These are phyloP conservation scores for Crithidia expoeki DNA, from an alignment of 208 protist species.

Conservation along the genomic window DNA sequence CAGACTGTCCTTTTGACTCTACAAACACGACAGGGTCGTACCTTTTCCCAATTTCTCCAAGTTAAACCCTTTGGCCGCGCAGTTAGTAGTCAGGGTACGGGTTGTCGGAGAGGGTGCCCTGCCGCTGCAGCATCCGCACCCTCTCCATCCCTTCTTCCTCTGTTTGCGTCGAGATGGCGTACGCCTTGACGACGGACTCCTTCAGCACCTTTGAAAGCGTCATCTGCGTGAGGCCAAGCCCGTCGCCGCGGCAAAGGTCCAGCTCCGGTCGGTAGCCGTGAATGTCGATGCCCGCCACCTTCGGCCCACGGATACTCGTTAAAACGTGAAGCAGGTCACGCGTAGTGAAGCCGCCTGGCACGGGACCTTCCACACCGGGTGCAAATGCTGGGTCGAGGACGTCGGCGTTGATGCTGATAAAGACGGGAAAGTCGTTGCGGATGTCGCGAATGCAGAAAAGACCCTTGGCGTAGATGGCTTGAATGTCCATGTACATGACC, in stretches of 20 bases:
- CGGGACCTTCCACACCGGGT: conserved; percentile 55
- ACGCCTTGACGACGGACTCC: conserved; percentile 74
- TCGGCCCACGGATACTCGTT: conserved; percentile 72
- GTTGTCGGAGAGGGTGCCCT: conserved; percentile 81
- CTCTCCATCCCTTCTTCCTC: conserved; percentile 79
- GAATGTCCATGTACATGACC: conserved; percentile 89
- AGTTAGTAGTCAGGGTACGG: conserved; percentile 83
- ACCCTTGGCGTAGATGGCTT: conserved; percentile 86
- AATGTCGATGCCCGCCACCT: conserved; percentile 81
- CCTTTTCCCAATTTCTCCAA: no score
- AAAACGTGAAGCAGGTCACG: conserved; percentile 84
- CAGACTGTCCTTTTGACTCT: background rate
- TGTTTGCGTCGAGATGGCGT: conserved; percentile 79
- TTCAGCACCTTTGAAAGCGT: conserved; percentile 79
- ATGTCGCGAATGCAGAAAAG: conserved; percentile 87
- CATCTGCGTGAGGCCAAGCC: conserved; percentile 77
- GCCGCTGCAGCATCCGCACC: conserved; percentile 82
- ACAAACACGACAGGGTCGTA: background rate
- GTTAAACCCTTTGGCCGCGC: no score
- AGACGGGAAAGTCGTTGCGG: conserved; percentile 85
- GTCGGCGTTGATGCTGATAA: conserved; percentile 79
- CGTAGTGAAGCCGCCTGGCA: conserved; percentile 73
- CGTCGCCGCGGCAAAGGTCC: conserved; percentile 65
- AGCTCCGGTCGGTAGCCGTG: conserved; percentile 70
- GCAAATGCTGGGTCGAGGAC: conserved; percentile 83